Base-by-base conservation (phyloP, 2,329 filamentous ascomycete genomes). In the Rosellinia necatrix region DNA sequence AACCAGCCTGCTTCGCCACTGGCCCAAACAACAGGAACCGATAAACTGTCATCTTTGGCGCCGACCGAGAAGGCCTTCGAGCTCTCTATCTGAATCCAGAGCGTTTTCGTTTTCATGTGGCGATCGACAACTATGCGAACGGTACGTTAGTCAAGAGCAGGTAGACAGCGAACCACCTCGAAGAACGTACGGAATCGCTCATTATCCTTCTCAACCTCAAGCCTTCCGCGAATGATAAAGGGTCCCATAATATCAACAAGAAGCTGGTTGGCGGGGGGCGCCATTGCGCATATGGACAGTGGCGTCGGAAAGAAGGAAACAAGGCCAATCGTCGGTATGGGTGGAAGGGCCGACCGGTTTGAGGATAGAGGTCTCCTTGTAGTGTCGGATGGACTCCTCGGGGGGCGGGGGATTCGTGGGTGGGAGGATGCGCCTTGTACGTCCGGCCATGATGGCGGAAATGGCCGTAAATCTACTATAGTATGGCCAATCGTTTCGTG, bases 1-100 rank as follows among this genome's bases (percentile, higher is more conserved):
- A 84, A 90, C 86, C 87, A 91, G 40, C 87, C 88, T 10, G 85
- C 81, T 50, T 76, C 70, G 32, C 85, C 85, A 25, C 79, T 76
- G 1, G 87, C 84, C 88, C 88, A 91, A 25, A 89, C 75, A n/a
- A 82, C 76, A 3, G 82, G 77, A 15, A 77, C 75, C 0, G 82
- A 76, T 19, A 77, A 75, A 1, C 78, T 78, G 47, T 82, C 79
- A 12, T 75, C 68, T 22, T 74, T 73, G 38, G 75, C 73, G 42
- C 81, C 81, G 27, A 87, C 83, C 10, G 85, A 82, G 64, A 82
- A 85, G 27, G 68, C 65, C 2, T 62, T 60, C 21, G 76, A 77
- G 29, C 78, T 73, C n/a, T 75, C 71, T 49, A 90, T 76, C 61
- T 87, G 81, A 58, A 89, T 77, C 38, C 74, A 67, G n/a, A 70